These are phyloP conservation scores for Neoboletus brunneissimus DNA, from an alignment of 768 basidiomycete genomes.

Conservation along the genomic window DNA sequence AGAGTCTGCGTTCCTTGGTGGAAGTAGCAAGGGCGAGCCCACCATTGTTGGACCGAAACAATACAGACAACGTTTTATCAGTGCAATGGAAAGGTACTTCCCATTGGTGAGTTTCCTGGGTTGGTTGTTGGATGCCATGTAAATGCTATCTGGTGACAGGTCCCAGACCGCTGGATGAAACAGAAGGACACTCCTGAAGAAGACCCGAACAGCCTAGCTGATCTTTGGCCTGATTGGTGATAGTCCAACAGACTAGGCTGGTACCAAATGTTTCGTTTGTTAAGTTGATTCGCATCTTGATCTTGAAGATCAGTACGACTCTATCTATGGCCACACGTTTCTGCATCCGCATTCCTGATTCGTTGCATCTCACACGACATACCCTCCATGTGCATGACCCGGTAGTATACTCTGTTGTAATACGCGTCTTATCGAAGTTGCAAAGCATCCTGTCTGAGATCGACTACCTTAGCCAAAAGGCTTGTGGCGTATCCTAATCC, in stretches of 20 bases:
- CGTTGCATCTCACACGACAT: slow-evolving; percentile 16
- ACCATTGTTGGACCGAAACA: slow-evolving; percentile 96
- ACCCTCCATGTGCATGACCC: slow-evolving; percentile 26
- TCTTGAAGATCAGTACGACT: not conserved
- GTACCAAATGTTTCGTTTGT: not conserved
- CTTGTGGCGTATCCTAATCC: slow-evolving; percentile 10
- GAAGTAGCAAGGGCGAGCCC: slow-evolving; percentile 80
- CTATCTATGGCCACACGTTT: not conserved
- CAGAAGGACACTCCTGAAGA: slow-evolving; percentile 76
- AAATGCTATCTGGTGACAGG: slow-evolving; percentile 38
- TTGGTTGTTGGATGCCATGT: not conserved
- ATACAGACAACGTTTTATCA: slow-evolving; percentile 83
- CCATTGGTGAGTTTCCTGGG: slow-evolving; percentile 56
- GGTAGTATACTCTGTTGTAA: slow-evolving; percentile 27
- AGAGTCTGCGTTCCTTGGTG: slow-evolving; percentile 87
- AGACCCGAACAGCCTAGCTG: slow-evolving; percentile 53
- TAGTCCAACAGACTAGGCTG: not conserved
- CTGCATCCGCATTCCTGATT: slow-evolving; percentile 9
- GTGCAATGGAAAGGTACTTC: slow-evolving; percentile 89
- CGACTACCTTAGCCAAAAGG: too few species aligned
- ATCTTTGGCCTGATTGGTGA: slow-evolving; percentile 67
- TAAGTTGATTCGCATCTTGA: slow-evolving; percentile 3
- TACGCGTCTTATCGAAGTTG: not conserved
- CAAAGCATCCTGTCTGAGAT: not conserved
- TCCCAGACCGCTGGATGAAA: slow-evolving; percentile 92